Conservation (phyloP, 305 asterid genomes). For the Fraxinus greggii region DNA sequence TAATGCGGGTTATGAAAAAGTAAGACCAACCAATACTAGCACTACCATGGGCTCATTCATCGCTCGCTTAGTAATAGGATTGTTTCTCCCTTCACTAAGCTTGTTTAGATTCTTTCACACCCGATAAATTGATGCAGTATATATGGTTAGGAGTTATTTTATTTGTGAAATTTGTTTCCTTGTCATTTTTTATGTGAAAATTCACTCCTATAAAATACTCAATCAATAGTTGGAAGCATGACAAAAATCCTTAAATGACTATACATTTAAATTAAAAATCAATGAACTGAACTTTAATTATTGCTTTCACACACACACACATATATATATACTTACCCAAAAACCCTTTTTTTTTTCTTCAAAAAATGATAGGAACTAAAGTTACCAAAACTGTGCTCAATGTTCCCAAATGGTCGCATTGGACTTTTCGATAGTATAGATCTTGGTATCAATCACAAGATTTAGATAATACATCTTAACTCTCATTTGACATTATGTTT, state of each 20-base stretch:
- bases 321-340: neutral
- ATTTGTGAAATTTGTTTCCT: neutral
- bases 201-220: neutral
- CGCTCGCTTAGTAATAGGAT: too few species aligned
- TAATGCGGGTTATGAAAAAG: too few species aligned
- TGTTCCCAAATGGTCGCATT: neutral
- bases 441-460: neutral
- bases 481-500: neutral
- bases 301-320: too few species aligned
- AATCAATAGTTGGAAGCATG: too few species aligned
- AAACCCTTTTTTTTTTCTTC: neutral
- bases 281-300: neutral
- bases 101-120: too few species aligned
- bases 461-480: neutral
- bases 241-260: neutral
- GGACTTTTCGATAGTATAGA: neutral
- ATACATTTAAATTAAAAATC: too few species aligned
- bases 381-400: neutral
- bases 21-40: too few species aligned
- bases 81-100: too few species aligned
- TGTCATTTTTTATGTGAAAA: too few species aligned
- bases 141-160: neutral
- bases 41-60: too few species aligned
- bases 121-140: neutral
- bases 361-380: too few species aligned